phyloP scores from a whole-genome alignment of 768 basidiomycete species.

The Trametes villosa region DNA sequence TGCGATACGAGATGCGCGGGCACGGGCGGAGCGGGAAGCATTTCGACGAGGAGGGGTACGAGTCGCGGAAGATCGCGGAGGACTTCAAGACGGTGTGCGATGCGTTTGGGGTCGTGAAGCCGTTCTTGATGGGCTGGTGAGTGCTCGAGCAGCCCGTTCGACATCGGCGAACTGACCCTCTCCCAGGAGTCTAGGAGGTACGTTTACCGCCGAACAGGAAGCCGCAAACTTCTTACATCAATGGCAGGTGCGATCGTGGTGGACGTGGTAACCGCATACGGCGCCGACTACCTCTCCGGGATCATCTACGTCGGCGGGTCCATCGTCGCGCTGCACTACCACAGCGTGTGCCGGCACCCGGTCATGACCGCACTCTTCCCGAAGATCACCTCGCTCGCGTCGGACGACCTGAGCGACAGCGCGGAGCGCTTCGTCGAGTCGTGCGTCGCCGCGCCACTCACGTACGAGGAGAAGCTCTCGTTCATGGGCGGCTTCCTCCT shows the following conservation, averaged over 20 bases:
- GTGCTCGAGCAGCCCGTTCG: neutral
- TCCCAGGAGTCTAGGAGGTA: conserved; percentile 31
- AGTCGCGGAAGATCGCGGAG: conserved; percentile 30
- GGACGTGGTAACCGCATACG: conserved; percentile 26
- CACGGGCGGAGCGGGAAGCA: conserved; percentile 36
- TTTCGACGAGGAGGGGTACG: conserved; percentile 26
- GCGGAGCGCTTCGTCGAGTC: conserved; percentile 30
- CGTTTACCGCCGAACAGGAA: neutral
- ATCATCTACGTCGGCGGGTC: conserved; percentile 31
- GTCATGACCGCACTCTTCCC: conserved; percentile 18
- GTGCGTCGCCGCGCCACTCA: conserved; percentile 26
- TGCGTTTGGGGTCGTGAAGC: conserved; percentile 28
- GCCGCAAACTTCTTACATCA: neutral
- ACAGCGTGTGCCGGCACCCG: conserved; percentile 16
- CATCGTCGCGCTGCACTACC: conserved; percentile 24
- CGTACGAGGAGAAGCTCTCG: conserved; percentile 24
- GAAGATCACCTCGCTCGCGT: conserved; percentile 16
- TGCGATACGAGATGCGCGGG: conserved; percentile 39
- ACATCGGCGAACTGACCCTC: neutral
- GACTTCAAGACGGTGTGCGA: conserved; percentile 37
- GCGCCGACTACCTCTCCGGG: conserved; percentile 26
- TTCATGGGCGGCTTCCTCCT: conserved; percentile 30
- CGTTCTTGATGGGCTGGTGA: conserved; percentile 31
- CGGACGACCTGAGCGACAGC: conserved; percentile 16
- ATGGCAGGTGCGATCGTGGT: conserved; percentile 16